Percentiles rank a stretch among this genome's conserved stretches.
Conservation (phyloP, 441 rosid species). For the Populus tomentosa region DNA sequence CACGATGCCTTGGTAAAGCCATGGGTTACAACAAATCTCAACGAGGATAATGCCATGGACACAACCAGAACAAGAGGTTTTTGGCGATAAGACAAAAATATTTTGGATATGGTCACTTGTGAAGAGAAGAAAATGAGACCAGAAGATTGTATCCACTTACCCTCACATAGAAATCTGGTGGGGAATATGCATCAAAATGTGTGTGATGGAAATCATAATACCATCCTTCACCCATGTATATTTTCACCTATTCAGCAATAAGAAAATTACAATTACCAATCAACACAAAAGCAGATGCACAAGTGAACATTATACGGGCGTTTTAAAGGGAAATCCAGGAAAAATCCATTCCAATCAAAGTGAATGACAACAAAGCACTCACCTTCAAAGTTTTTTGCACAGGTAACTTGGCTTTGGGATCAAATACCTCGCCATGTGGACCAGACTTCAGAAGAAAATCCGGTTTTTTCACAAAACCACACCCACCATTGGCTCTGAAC, state of each 20-base stretch:
- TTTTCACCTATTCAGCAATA: constrained; percentile 46
- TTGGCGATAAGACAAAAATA: neutral
- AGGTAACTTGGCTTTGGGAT: constrained; percentile 45
- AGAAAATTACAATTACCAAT: neutral
- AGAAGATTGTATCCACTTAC: constrained; percentile 30
- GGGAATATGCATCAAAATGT: constrained; percentile 82
- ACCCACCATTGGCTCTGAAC: constrained; percentile 82
- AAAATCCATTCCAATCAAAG: neutral
- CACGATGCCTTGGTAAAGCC: neutral
- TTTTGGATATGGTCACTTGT: neutral
- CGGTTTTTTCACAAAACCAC: constrained; percentile 82
- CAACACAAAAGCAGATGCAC: neutral
- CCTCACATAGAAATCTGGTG: constrained; percentile 74
- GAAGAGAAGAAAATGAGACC: neutral
- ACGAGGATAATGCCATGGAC: neutral
- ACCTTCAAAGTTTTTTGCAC: constrained; percentile 67
- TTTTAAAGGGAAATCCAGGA: neutral
- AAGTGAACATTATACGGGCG: neutral
- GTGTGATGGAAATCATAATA: constrained; percentile 61
- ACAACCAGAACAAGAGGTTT: neutral
- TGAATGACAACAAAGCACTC: constrained; percentile 14
- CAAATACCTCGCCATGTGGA: constrained; percentile 51
- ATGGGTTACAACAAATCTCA: neutral
- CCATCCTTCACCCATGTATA: constrained; percentile 95
- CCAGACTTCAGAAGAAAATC: constrained; percentile 48